Percentiles rank a stretch among this genome's conserved stretches.
phyloP scores from a whole-genome alignment of 177 flowering plant species.

The Vitis hybrid region DNA sequence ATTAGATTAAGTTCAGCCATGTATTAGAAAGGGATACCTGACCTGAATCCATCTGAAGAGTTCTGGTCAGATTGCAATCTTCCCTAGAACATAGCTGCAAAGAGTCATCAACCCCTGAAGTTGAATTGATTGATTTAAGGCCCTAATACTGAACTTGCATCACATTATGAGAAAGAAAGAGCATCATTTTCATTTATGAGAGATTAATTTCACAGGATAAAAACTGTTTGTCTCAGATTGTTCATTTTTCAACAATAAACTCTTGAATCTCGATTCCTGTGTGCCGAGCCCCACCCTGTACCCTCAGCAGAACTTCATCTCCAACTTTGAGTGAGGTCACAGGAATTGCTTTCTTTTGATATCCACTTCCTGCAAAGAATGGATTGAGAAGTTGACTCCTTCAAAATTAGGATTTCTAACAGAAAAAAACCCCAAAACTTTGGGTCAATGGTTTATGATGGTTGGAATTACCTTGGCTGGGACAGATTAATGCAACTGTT shows the following conservation, averaged over 20 bases:
- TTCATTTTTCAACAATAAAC: slow-evolving; percentile 81
- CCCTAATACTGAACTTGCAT: too few species aligned
- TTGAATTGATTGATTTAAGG: too few species aligned
- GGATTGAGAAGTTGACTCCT: too few species aligned
- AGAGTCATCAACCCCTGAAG: too few species aligned
- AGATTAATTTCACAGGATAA: too few species aligned
- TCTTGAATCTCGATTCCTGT: slow-evolving; percentile 91
- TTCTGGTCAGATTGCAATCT: too few species aligned
- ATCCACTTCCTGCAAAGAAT: slow-evolving; percentile 36
- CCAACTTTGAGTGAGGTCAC: slow-evolving; percentile 86
- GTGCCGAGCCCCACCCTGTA: slow-evolving; percentile 85
- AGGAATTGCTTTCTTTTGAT: slow-evolving; percentile 51
- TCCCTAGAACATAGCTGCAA: too few species aligned
- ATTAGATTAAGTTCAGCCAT: too few species aligned
- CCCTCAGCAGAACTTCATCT: slow-evolving; percentile 60
- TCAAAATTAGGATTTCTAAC: not conserved
- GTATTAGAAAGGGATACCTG: too few species aligned
- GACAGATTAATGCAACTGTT: slow-evolving; percentile 72
- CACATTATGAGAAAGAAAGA: too few species aligned
- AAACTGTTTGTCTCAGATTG: not conserved
- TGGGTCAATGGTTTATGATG: not conserved
- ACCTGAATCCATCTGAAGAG: too few species aligned
- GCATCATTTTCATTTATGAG: too few species aligned
- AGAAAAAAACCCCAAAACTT: not conserved
- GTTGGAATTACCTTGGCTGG: slow-evolving; percentile 42